Percentiles rank a stretch among this genome's conserved stretches.
Conservation (phyloP, 1,284 basidiomycete species). For the Taiwanofungus camphoratus region DNA sequence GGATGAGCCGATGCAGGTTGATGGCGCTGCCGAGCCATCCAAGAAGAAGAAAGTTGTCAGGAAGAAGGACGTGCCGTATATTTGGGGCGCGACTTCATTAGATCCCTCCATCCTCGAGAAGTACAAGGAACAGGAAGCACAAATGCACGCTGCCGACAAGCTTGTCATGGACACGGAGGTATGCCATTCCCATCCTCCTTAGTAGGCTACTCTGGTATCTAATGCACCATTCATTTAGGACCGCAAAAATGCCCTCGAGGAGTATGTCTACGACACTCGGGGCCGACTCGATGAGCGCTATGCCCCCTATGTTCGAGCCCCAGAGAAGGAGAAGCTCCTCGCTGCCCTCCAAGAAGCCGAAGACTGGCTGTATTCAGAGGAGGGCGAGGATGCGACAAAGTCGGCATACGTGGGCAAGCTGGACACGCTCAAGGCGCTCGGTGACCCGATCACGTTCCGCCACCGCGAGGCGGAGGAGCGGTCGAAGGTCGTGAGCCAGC, state of each 20-base stretch:
- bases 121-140: conserved; percentile 73
- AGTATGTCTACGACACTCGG: conserved; percentile 93
- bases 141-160: conserved; percentile 88
- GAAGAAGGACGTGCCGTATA: conserved; percentile 78
- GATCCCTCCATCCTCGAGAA: conserved; percentile 59
- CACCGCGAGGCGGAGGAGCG: conserved; percentile 81
- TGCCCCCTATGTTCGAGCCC: conserved; percentile 61
- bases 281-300: conserved; percentile 87
- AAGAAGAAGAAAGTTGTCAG: conserved; percentile 80
- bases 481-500: conserved; percentile 59
- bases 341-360: conserved; percentile 70
- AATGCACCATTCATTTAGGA: conserved; percentile 44
- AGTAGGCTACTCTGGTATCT: conserved; percentile 1
- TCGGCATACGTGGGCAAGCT: conserved; percentile 70
- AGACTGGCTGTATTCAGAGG: conserved; percentile 94
- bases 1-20: conserved; percentile 70
- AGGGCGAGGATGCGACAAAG: conserved; percentile 92
- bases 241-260: conserved; percentile 94
- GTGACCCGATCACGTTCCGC: conserved; percentile 79
- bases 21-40: conserved; percentile 50
- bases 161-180: conserved; percentile 94
- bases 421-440: conserved; percentile 72
- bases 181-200: conserved; percentile 18
- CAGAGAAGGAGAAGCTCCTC: conserved; percentile 77
- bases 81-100: conserved; percentile 58